phyloP scores from a whole-genome alignment of 2,329 filamentous ascomycete genomes.

The Xylariaceae sp. region DNA sequence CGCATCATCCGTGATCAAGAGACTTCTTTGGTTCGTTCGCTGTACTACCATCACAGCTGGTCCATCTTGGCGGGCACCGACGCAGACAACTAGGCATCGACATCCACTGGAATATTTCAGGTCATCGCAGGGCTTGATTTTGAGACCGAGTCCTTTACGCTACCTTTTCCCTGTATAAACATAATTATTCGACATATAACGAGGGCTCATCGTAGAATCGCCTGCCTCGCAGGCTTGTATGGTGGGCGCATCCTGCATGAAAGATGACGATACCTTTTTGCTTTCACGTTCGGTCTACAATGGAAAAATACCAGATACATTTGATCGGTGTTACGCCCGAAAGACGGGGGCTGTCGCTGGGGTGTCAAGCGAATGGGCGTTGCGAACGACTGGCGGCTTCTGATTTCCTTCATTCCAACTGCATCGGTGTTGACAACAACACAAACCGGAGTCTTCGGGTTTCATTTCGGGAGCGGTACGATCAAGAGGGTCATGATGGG shows the following conservation, averaged over 20 bases:
- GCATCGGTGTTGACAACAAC: conserved; percentile 45
- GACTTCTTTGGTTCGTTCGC: conserved; percentile 34
- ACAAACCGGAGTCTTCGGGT: conserved; percentile 41
- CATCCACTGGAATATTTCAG: conserved; percentile 34
- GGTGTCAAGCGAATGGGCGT: conserved; percentile 42
- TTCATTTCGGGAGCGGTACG: conserved; percentile 38
- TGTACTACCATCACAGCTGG: conserved; percentile 35
- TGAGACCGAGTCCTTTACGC: conserved; percentile 28
- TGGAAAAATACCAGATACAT: conserved; percentile 23
- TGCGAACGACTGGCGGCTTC: conserved; percentile 37
- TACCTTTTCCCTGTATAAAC: conserved; percentile 43
- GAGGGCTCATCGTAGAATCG: conserved; percentile 30
- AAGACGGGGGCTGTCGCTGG: conserved; percentile 38
- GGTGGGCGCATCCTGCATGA: conserved; percentile 39
- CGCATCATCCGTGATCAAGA: conserved; percentile 25
- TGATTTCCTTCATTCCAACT: conserved; percentile 40
- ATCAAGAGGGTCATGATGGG: conserved; percentile 45
- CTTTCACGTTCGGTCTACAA: conserved; percentile 32
- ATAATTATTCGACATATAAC: conserved; percentile 45
- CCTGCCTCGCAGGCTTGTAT: conserved; percentile 21
- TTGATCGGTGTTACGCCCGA: conserved; percentile 33
- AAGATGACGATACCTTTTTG: conserved; percentile 44
- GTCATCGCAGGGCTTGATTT: conserved; percentile 19
- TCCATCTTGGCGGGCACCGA: conserved; percentile 50
- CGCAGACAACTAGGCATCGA: conserved; percentile 42